Conservation (phyloP, 2,329 filamentous ascomycete species). For the Alternaria triticimaculans region DNA sequence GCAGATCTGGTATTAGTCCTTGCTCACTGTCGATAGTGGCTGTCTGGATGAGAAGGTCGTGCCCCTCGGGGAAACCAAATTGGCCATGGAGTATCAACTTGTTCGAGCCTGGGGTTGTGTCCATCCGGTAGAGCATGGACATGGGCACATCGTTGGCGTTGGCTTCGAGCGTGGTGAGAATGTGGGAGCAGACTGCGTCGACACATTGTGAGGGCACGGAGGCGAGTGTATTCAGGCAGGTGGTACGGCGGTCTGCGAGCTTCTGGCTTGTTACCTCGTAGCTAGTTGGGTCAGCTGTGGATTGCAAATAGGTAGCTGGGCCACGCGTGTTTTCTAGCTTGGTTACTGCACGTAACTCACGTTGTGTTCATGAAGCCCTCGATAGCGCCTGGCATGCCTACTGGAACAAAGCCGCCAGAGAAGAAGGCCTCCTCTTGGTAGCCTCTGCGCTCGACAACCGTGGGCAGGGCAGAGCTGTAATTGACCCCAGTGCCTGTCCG, state of each 20-base stretch:
- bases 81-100: constrained; percentile 32
- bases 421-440: constrained; percentile 44
- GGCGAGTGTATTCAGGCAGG: constrained; percentile 40
- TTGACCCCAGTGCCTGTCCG: constrained; percentile 32
- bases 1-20: constrained; percentile 39
- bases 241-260: constrained; percentile 41
- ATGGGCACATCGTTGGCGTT: constrained; percentile 40
- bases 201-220: constrained; percentile 30
- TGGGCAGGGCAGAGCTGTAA: constrained; percentile 27
- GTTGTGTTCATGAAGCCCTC: constrained; percentile 26
- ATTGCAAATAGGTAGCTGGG: not conserved
- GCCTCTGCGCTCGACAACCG: constrained; percentile 39
- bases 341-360: constrained; percentile 4
- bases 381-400: constrained; percentile 29
- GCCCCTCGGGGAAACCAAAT: constrained; percentile 36
- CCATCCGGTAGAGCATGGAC: constrained; percentile 38
- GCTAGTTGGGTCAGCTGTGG: constrained; percentile 7
- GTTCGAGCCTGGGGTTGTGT: constrained; percentile 15
- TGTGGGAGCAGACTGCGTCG: constrained; percentile 31
- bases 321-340: not conserved
- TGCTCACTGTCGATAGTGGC: constrained; percentile 28
- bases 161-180: constrained; percentile 38
- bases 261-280: constrained; percentile 44
- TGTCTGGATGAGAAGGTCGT: constrained; percentile 33
- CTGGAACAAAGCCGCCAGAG: constrained; percentile 40